Conservation (phyloP, 176 grass and related monocot genomes). For the Juncus inflexus region DNA sequence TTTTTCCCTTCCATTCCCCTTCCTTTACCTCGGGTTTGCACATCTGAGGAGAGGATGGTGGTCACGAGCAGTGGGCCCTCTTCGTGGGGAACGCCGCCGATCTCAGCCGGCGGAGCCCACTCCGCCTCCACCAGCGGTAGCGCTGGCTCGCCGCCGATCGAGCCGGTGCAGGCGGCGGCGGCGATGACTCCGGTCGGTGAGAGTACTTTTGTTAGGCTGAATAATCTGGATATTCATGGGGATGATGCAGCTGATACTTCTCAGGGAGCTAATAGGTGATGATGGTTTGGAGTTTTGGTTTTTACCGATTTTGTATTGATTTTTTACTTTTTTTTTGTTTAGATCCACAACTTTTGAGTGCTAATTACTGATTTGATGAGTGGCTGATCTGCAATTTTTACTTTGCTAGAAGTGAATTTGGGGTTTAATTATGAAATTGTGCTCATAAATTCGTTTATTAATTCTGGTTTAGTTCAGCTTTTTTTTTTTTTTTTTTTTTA, state of each 20-base stretch:
- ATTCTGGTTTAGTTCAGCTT: too few relatives aligned
- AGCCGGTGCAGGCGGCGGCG: constrained; percentile 35
- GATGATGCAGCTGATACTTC: constrained; percentile 57
- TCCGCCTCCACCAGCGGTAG: constrained; percentile 72
- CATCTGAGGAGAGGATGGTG: constrained; percentile 1
- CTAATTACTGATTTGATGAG: not conserved
- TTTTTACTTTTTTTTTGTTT: too few relatives aligned
- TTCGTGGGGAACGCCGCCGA: constrained; percentile 30
- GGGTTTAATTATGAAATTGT: not conserved
- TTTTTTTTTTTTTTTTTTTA: too few relatives aligned
- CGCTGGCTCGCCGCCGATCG: constrained; percentile 57
- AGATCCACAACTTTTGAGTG: too few relatives aligned
- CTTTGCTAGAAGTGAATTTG: not conserved
- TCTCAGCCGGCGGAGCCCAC: constrained; percentile 42
- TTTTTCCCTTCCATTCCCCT: constrained; percentile 29
- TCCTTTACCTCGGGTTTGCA: constrained; percentile 8
- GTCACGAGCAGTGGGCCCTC: constrained; percentile 13
- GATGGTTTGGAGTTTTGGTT: constrained; percentile 10
- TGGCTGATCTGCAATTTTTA: constrained; percentile 4
- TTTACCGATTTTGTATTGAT: constrained; percentile 17
- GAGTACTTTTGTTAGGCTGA: constrained; percentile 60
- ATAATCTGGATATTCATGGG: constrained; percentile 56
- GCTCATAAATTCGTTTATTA: constrained; percentile 28
- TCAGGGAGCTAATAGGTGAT: constrained; percentile 55
- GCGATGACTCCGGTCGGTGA: constrained; percentile 66